Base-by-base conservation (phyloP, 257 asterid genomes). In the Solanum sejunctum region DNA sequence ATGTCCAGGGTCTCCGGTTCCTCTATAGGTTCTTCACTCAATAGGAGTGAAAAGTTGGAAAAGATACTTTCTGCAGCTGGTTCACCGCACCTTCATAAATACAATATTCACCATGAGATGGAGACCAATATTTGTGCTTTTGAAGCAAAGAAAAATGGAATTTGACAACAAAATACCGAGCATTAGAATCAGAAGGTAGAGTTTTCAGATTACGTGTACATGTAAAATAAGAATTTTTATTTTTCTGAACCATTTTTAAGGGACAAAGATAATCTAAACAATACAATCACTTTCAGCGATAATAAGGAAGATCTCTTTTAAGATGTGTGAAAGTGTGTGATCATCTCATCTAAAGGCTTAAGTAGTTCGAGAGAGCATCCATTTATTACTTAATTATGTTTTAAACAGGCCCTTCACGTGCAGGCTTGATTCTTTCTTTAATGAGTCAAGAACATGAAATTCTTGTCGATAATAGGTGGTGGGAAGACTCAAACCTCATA, bases 41-140 rank as follows among this genome's bases (percentile, higher is more conserved):
- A 80, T 83, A 94, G 80, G 28, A 95, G 85, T 5, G 98, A 84
- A 84, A 95, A 95, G 86, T 95, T 88, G 1, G 96, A 90, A 92
- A 90, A 95, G 78, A 95, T 79, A 63, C 92, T 92, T 88, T 93
- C 93, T 18, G 95, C 92, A 87, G 97, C 95, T 55, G 95, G 92
- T 82, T 90, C 97, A 10, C 98, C 98, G 85, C 98, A 95, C 95
- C 98, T 94, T 88, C 90, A 80, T 63, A 85, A 83, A 80, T 51
- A 75, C 67, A 79, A 26, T 17, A 83, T 18, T 73, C 60, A 80
- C 32, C 32, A 58, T 51, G 16, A 41, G 23, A 47, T 36, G 82
- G 12, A 41, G 75, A 61, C 21, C 56, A 11, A 51, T 75, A 23
- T 51, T 26, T 51, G 26, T 77, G 66, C 82, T 70, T 70, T 70